phyloP scores from a whole-genome alignment of 2,329 filamentous ascomycete genomes.

The Byssochlamys sp. region DNA sequence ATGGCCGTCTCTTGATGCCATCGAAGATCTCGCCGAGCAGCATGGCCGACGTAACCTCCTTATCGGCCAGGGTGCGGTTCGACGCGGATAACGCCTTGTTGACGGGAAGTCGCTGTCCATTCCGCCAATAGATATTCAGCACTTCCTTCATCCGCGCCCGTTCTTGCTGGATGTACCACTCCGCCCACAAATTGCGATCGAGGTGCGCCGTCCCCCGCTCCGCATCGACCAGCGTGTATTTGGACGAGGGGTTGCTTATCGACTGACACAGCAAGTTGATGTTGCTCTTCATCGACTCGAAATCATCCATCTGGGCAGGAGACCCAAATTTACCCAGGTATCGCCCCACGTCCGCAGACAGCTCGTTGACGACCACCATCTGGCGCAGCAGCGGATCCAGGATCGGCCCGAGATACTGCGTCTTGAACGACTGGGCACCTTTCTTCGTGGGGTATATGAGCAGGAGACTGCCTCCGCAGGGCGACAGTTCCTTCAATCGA shows the following conservation, averaged over 20 bases:
- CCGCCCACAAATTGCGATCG: slow-evolving; percentile 47
- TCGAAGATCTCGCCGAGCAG: slow-evolving; percentile 52
- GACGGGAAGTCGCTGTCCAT: slow-evolving; percentile 24
- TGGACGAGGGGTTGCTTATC: slow-evolving; percentile 28
- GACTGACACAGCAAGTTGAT: slow-evolving; percentile 31
- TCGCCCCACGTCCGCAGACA: slow-evolving; percentile 48
- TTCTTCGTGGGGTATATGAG: slow-evolving; percentile 54
- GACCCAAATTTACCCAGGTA: slow-evolving; percentile 47
- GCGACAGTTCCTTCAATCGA: slow-evolving; percentile 50
- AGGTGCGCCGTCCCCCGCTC: slow-evolving; percentile 43
- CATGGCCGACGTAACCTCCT: slow-evolving; percentile 44
- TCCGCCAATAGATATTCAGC: slow-evolving; percentile 34
- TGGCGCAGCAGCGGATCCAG: slow-evolving; percentile 52
- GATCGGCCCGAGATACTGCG: slow-evolving; percentile 51
- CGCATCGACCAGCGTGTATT: slow-evolving; percentile 41
- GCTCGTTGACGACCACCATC: slow-evolving; percentile 48
- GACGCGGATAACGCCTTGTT: slow-evolving; percentile 17
- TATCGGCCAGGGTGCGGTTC: slow-evolving; percentile 23
- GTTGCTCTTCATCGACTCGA: slow-evolving; percentile 40
- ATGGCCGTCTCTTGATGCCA: slow-evolving; percentile 45
- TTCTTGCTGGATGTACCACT: slow-evolving; percentile 59
- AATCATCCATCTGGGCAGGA: slow-evolving; percentile 46
- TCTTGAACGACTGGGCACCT: slow-evolving; percentile 50
- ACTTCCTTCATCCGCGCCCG: slow-evolving; percentile 49
- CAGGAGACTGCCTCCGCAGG: slow-evolving; percentile 47